Percentiles rank a stretch among this genome's conserved stretches.
Evolutionary conservation across 495 filamentous ascomycete genomes (phyloP).

Genomic region (Thozetella sp.): DNA sequence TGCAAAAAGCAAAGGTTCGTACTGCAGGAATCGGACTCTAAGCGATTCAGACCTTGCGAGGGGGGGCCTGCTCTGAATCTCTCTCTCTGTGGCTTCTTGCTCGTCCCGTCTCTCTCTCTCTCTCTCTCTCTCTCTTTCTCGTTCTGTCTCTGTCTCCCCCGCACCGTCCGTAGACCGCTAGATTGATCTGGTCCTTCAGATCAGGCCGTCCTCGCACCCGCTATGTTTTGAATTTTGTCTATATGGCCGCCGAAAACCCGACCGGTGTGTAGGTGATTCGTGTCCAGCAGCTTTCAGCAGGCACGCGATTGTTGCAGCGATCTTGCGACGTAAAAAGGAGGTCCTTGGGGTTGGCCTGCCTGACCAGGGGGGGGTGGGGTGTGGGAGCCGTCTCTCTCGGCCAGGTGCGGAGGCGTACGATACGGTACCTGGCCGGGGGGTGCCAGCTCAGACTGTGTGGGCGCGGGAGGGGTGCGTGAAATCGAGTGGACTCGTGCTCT

Average conservation of each 20-base stretch:
- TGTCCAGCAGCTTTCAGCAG: neutral
- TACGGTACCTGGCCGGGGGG: neutral
- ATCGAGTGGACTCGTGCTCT: conserved; percentile 29
- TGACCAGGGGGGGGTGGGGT: no score
- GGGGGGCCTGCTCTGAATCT: no score
- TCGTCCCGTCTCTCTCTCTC: neutral
- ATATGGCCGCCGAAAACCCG: neutral
- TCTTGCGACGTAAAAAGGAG: conserved; percentile 3
- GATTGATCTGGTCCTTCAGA: neutral
- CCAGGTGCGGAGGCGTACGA: conserved; percentile 1
- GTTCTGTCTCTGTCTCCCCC: neutral
- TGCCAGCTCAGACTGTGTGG: conserved; percentile 4
- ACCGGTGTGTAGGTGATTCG: neutral
- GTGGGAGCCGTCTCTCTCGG: neutral
- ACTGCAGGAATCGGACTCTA: neutral
- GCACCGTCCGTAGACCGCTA: neutral
- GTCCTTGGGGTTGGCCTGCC: neutral
- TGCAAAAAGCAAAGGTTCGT: conserved; percentile 19
- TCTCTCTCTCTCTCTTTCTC: neutral
- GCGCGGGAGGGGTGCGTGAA: conserved; percentile 24
- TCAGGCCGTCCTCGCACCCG: neutral
- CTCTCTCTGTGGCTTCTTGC: neutral
- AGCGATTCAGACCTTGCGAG: neutral
- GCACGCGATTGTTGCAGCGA: neutral
- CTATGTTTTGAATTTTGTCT: no score